phyloP scores from a whole-genome alignment of 2,329 filamentous ascomycete genomes.

The Aaosphaeria arxii region DNA sequence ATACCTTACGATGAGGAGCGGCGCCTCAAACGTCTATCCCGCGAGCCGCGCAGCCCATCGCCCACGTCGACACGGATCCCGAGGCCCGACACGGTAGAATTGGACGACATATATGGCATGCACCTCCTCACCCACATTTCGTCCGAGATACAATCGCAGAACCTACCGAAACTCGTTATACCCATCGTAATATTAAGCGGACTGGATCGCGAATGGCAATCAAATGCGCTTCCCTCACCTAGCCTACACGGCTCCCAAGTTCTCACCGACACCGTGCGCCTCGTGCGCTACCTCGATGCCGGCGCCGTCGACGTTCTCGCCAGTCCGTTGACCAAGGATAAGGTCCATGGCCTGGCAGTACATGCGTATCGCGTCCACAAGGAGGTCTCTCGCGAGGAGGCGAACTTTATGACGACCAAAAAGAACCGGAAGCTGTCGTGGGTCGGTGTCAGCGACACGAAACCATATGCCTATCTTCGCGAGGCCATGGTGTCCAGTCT shows the following conservation, averaged over 20 bases:
- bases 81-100: conserved; percentile 32
- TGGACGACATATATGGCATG: conserved; percentile 42
- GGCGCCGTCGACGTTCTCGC: conserved; percentile 84
- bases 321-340: conserved; percentile 71
- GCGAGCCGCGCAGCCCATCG: conserved; percentile 40
- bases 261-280: conserved; percentile 49
- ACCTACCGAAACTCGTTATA: conserved; percentile 39
- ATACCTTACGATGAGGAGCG: conserved; percentile 43
- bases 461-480: conserved; percentile 83
- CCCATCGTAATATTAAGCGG: conserved; percentile 41
- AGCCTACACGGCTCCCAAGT: conserved; percentile 34
- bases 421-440: conserved; percentile 82
- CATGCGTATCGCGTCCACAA: conserved; percentile 82
- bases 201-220: conserved; percentile 29
- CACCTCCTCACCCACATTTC: conserved; percentile 41
- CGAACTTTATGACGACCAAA: conserved; percentile 67
- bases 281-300: conserved; percentile 75
- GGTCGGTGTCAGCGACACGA: conserved; percentile 82
- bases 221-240: conserved; percentile 28
- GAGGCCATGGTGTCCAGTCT: conserved; percentile 92
- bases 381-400: conserved; percentile 70
- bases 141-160: conserved; percentile 40
- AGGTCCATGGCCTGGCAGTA: conserved; percentile 72
- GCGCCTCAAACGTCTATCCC: conserved; percentile 38
- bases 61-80: conserved; percentile 33